Base-by-base conservation (phyloP, 768 basidiomycete species). In the Suillus paluster region DNA sequence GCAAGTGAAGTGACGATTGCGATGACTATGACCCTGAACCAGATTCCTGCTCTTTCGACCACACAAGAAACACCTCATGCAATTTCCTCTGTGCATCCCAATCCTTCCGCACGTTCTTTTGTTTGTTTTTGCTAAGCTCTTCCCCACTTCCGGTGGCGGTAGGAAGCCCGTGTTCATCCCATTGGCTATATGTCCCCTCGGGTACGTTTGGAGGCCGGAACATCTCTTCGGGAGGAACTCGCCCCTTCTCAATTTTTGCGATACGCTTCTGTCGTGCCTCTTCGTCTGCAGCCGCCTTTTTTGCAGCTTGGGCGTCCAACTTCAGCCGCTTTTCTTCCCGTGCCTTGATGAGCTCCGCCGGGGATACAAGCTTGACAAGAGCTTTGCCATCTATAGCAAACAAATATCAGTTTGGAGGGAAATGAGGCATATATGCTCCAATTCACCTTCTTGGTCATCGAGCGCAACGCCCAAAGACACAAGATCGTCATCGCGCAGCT, bases 401-500 rank as follows among this genome's bases (percentile, higher is more conserved):
- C 33, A 52, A 41, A 34, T 44, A 23, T 55, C 38, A 55, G 38
- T 55, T 39, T 55, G 54, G 25, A 55, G 23, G 17, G 2, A 39
- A 55, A 39, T 17, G 25, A 55, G 54, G 54, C 38, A 55, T 19
- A 27, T 39, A 23, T 55, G 11, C 17, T 55, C 38, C 34, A 38
- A 73, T 79, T 56, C 64, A 89, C 95, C 95, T 81, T 96, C 94
- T 78, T 95, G 94, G 79, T 99, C 97, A 72, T 99, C 97, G 38
- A 99, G 80, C 9, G 95, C 95, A 7, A 99, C 94, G 9, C 97
- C 97, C 55, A 99, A 81, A n/a, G 95, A 90, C 46, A 96, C 89
- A 46, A 98, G 79, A 70, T 97, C 96, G 38, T 84, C 80, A 71
- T 99, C 97, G 17, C 97, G 87, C 63, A 99, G 83, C 65, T 86